Evolutionary conservation across 495 filamentous ascomycete species (phyloP).

Genomic region (Lophiostoma macrostomum): DNA sequence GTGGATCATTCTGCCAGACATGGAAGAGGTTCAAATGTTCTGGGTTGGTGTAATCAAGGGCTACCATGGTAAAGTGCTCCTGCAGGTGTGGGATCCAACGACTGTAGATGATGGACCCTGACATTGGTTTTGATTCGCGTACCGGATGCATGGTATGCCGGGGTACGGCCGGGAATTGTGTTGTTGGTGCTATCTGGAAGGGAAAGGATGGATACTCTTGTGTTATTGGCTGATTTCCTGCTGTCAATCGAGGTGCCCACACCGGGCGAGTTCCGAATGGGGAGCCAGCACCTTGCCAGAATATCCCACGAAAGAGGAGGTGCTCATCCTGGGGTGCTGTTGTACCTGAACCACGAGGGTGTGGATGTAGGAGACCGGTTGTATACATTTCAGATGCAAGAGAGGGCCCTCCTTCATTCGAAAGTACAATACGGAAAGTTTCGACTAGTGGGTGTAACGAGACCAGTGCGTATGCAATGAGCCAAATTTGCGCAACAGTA

Average conservation of each 20-base stretch:
- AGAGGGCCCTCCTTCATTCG: constrained; percentile 28
- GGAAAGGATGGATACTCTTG: constrained; percentile 53
- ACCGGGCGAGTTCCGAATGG: constrained; percentile 61
- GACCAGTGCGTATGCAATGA: constrained; percentile 58
- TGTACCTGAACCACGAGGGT: constrained; percentile 54
- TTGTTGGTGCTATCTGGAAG: constrained; percentile 55
- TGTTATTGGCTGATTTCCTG: constrained; percentile 42
- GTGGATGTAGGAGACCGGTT: constrained; percentile 52
- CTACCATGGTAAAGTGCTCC: constrained; percentile 64
- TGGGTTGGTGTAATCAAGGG: constrained; percentile 53
- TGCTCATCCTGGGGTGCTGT: constrained; percentile 34
- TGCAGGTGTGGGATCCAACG: constrained; percentile 64
- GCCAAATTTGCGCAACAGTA: constrained; percentile 60
- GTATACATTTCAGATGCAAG: constrained; percentile 41
- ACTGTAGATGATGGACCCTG: constrained; percentile 62
- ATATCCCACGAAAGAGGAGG: constrained; percentile 50
- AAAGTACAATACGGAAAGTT: constrained; percentile 51
- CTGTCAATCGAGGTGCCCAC: constrained; percentile 49
- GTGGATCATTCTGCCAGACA: constrained; percentile 67
- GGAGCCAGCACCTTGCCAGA: constrained; percentile 68
- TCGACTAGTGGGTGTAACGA: constrained; percentile 54
- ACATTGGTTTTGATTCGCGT: constrained; percentile 57
- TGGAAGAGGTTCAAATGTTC: constrained; percentile 62
- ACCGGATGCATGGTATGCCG: constrained; percentile 57
- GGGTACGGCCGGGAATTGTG: constrained; percentile 47